Evolutionary conservation across 805 yeast genomes (phyloP).

Genomic region (Candida silvicultrix): DNA sequence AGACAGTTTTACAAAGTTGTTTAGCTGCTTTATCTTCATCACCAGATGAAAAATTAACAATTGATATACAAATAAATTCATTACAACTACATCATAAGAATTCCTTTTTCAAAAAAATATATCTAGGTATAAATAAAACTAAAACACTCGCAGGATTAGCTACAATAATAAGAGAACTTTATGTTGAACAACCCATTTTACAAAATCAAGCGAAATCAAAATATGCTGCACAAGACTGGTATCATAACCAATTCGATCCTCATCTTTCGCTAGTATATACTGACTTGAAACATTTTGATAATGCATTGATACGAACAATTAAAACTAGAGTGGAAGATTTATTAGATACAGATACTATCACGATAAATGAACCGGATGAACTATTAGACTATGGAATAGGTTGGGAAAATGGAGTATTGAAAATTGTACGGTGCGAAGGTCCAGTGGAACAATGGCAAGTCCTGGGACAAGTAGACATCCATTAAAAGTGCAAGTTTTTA

Average conservation of each 20-base stretch:
- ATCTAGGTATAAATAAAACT: slow-evolving; percentile 13
- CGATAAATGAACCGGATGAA: slow-evolving; percentile 11
- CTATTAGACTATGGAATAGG: slow-evolving; percentile 28
- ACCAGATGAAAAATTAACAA: neutral
- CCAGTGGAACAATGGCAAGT: slow-evolving; percentile 64
- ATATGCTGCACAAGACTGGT: slow-evolving; percentile 51
- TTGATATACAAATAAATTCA: slow-evolving; percentile 10
- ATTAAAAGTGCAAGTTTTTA: too few relatives aligned
- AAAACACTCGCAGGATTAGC: slow-evolving; percentile 28
- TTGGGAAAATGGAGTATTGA: slow-evolving; percentile 60
- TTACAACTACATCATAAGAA: slow-evolving; percentile 12
- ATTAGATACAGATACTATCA: slow-evolving; percentile 30
- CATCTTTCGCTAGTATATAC: slow-evolving; percentile 71
- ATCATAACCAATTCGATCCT: slow-evolving; percentile 51
- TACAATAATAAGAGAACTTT: slow-evolving; percentile 47
- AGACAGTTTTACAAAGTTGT: slow-evolving; percentile 49
- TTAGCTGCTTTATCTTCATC: slow-evolving; percentile 41
- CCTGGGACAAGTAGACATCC: slow-evolving; percentile 41
- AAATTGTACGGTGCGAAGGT: slow-evolving; percentile 66
- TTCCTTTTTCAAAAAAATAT: slow-evolving; percentile 19
- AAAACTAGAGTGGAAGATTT: slow-evolving; percentile 62
- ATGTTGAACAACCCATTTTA: slow-evolving; percentile 38
- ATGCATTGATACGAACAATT: slow-evolving; percentile 57
- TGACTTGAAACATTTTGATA: slow-evolving; percentile 56
- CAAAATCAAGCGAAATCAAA: slow-evolving; percentile 26